Evolutionary conservation across 1,284 basidiomycete species (phyloP).

Genomic region (Pseudozyma hubeiensis): DNA sequence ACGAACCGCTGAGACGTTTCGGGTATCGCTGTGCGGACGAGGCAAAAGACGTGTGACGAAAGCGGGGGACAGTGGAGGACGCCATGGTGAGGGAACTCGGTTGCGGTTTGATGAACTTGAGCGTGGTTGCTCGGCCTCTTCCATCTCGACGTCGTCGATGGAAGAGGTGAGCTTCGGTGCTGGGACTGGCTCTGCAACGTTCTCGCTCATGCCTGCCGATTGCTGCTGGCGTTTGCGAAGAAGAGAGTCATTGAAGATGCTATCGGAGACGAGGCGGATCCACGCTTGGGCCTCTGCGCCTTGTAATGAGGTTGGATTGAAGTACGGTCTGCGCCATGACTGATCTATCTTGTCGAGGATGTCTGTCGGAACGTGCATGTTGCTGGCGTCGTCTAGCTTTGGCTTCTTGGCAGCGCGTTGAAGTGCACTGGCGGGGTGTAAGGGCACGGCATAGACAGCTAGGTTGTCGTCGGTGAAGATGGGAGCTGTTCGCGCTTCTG

Average conservation of each 20-base stretch:
- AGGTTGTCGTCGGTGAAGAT: slow-evolving; percentile 77
- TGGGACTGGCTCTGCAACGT: neutral
- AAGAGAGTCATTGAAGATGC: slow-evolving; percentile 63
- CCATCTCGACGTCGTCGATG: slow-evolving; percentile 25
- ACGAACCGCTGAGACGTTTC: slow-evolving; percentile 18
- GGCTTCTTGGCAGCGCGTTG: slow-evolving; percentile 28
- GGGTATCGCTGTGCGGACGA: slow-evolving; percentile 12
- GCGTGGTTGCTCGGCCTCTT: slow-evolving; percentile 8
- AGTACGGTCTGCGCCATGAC: slow-evolving; percentile 37
- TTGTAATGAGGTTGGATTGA: slow-evolving; percentile 46
- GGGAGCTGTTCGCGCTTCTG: slow-evolving; percentile 63
- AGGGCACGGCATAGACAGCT: slow-evolving; percentile 75
- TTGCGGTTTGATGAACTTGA: slow-evolving; percentile 1
- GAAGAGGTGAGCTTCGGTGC: slow-evolving; percentile 7
- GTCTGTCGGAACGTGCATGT: slow-evolving; percentile 3
- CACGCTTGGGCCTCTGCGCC: slow-evolving; percentile 49
- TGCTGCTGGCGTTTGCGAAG: slow-evolving; percentile 37
- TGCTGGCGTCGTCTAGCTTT: slow-evolving; percentile 10
- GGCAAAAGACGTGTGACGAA: slow-evolving; percentile 34
- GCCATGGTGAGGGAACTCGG: slow-evolving; percentile 15
- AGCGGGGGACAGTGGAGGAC: slow-evolving; percentile 36
- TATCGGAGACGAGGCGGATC: slow-evolving; percentile 54
- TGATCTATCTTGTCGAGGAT: slow-evolving; percentile 25
- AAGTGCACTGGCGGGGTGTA: slow-evolving; percentile 68
- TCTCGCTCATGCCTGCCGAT: neutral